phyloP scores from a whole-genome alignment of 768 basidiomycete genomes.

The Paxillus involutus region DNA sequence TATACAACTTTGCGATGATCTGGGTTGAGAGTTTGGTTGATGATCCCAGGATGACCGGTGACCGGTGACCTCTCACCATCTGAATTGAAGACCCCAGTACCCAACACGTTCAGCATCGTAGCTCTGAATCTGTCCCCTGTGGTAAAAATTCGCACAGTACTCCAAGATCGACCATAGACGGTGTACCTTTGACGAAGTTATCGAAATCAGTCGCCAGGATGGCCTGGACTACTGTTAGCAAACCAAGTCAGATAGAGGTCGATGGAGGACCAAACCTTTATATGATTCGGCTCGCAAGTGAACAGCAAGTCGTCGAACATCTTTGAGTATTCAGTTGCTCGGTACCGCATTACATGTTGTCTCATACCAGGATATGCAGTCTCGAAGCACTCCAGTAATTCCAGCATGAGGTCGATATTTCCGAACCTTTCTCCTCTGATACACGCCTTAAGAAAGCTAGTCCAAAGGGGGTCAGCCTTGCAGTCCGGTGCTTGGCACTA shows the following conservation, averaged over 20 bases:
- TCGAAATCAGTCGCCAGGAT: slow-evolving; percentile 58
- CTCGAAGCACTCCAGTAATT: slow-evolving; percentile 34
- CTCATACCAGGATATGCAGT: slow-evolving; percentile 51
- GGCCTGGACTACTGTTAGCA: slow-evolving; percentile 16
- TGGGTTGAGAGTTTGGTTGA: slow-evolving; percentile 15
- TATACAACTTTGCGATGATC: neutral
- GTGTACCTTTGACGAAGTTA: slow-evolving; percentile 57
- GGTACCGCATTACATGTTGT: neutral
- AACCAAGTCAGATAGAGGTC: neutral
- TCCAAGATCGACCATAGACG: neutral
- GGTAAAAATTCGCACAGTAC: neutral
- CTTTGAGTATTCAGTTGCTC: neutral
- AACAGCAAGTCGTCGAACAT: slow-evolving; percentile 47
- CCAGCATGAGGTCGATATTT: slow-evolving; percentile 44
- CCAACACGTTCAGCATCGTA: slow-evolving; percentile 49
- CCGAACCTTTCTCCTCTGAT: slow-evolving; percentile 40
- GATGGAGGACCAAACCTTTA: slow-evolving; percentile 35
- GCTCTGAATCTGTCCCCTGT: slow-evolving; percentile 37
- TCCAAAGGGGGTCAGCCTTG: slow-evolving; percentile 14
- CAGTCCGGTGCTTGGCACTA: too few relatives aligned
- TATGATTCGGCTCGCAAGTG: slow-evolving; percentile 52
- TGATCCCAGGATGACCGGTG: too few relatives aligned
- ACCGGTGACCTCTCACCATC: slow-evolving; percentile 46
- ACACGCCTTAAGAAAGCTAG: slow-evolving; percentile 9
- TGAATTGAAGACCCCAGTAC: slow-evolving; percentile 68